A percentile compares a stretch with the other conserved stretches of the same genome.
Evolutionary conservation across 1,284 basidiomycete species (phyloP).

Genomic region (Ustilago crameri): DNA sequence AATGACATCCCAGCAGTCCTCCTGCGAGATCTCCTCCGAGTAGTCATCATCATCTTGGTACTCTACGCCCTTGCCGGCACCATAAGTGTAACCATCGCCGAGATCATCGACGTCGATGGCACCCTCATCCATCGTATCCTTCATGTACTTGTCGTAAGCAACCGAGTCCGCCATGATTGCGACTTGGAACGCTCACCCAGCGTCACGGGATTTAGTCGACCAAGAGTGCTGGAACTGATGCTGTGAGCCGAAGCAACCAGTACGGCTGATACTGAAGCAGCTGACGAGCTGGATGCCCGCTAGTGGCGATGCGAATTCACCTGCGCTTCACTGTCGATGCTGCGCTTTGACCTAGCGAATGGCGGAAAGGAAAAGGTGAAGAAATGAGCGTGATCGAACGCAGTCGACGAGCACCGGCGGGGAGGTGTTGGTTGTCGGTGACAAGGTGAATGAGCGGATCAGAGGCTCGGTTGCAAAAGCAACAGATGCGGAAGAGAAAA

Average conservation of each 20-base stretch:
- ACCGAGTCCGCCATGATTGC: conserved; percentile 46
- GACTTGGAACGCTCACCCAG: conserved; percentile 19
- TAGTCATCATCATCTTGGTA: conserved; percentile 54
- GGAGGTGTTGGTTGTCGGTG: background rate
- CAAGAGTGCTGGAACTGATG: conserved; percentile 1
- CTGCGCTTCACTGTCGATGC: conserved; percentile 11
- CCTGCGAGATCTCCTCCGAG: conserved; percentile 64
- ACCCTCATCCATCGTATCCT: conserved; percentile 47
- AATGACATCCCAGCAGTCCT: conserved; percentile 72
- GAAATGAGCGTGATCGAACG: conserved; percentile 39
- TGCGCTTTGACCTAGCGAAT: conserved; percentile 7
- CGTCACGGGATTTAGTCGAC: conserved; percentile 10
- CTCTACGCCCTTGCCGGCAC: conserved; percentile 25
- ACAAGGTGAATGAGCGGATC: conserved; percentile 15
- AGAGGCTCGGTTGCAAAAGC: conserved; percentile 39
- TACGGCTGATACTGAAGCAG: background rate
- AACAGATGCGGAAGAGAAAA: conserved; percentile 17
- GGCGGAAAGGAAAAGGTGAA: conserved; percentile 1
- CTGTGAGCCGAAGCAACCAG: background rate
- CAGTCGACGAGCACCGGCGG: conserved; percentile 31
- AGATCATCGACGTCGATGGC: conserved; percentile 45
- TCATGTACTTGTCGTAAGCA: conserved; percentile 59
- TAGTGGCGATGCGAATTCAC: background rate
- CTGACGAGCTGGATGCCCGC: conserved; percentile 1
- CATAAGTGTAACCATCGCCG: conserved; percentile 34